Conservation (phyloP, 202 grass and related monocot genomes). For the Panicum hallii region DNA sequence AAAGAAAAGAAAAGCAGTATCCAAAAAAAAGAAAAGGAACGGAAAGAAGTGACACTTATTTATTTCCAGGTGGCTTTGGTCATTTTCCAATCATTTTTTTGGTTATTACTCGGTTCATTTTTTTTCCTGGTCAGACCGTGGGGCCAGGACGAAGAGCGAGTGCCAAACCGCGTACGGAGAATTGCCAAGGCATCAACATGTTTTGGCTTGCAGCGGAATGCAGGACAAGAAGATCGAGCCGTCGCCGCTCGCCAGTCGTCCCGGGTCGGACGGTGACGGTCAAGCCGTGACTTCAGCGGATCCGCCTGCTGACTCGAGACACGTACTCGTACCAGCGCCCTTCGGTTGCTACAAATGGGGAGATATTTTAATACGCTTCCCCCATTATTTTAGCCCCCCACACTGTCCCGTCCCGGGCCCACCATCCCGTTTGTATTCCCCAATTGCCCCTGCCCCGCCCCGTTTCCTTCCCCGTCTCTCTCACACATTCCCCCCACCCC, state of each 20-base stretch:
- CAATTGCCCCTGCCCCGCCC: slow-evolving; percentile 14
- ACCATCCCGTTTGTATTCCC: neutral
- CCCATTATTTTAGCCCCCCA: neutral
- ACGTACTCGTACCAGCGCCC: neutral
- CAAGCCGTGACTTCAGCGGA: neutral
- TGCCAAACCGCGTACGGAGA: neutral
- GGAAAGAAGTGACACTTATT: too few species aligned
- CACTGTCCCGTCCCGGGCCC: neutral
- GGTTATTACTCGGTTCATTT: neutral
- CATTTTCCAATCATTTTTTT: too few species aligned
- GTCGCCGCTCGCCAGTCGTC: neutral
- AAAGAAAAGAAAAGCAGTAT: neutral
- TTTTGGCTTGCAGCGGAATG: neutral
- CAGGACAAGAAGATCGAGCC: neutral
- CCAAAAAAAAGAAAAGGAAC: neutral
- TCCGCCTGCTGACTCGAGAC: neutral
- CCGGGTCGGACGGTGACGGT: neutral
- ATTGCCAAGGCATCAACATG: neutral
- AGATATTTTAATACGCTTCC: neutral
- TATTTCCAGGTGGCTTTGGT: too few species aligned
- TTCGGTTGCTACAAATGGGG: neutral
- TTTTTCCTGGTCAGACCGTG: neutral
- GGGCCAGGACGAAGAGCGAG: neutral
- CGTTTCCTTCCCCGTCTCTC: neutral
- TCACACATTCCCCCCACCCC: neutral